Percentiles rank a stretch among this genome's conserved stretches.
phyloP scores from a whole-genome alignment of 257 asterid genomes.

The Marsdenia floribunda region DNA sequence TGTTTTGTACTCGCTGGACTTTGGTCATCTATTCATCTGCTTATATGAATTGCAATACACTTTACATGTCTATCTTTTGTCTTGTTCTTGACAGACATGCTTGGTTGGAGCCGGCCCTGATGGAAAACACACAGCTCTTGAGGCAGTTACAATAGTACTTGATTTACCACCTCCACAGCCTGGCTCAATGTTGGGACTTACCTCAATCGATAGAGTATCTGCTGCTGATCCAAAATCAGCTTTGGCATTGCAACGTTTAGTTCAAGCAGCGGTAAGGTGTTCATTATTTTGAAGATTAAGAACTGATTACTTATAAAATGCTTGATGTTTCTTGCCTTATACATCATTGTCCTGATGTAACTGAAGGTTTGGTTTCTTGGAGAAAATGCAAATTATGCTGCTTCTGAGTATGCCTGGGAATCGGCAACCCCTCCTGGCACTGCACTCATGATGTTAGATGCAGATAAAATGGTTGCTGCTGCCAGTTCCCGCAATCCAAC shows the following conservation, averaged over 20 bases:
- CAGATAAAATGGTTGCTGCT: slow-evolving; percentile 99
- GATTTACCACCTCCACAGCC: slow-evolving; percentile 99
- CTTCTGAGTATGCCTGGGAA: slow-evolving; percentile 99
- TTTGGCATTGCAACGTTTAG: slow-evolving; percentile 90
- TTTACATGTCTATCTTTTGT: slow-evolving; percentile 5
- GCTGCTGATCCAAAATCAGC: slow-evolving; percentile 99
- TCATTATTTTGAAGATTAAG: slow-evolving; percentile 12
- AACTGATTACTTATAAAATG: slow-evolving; percentile 6
- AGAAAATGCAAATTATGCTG: slow-evolving; percentile 99
- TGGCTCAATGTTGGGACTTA: slow-evolving; percentile 66
- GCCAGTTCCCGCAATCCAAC: slow-evolving; percentile 99
- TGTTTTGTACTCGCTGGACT: not conserved
- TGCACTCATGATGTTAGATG: slow-evolving; percentile 98
- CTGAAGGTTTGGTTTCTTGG: slow-evolving; percentile 98
- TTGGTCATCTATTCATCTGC: not conserved
- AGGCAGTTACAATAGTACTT: slow-evolving; percentile 96
- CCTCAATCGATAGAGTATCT: slow-evolving; percentile 84
- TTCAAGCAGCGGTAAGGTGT: slow-evolving; percentile 92
- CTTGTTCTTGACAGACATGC: slow-evolving; percentile 64
- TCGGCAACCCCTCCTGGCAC: slow-evolving; percentile 99
- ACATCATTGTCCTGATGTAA: slow-evolving; percentile 17
- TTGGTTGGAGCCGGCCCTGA: slow-evolving; percentile 99
- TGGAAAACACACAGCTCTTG: slow-evolving; percentile 96
- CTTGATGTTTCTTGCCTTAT: not conserved
- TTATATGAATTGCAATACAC: not conserved